These are phyloP conservation scores for Eustoma russellianum DNA, from an alignment of 257 asterid genomes.

Conservation along the genomic window DNA sequence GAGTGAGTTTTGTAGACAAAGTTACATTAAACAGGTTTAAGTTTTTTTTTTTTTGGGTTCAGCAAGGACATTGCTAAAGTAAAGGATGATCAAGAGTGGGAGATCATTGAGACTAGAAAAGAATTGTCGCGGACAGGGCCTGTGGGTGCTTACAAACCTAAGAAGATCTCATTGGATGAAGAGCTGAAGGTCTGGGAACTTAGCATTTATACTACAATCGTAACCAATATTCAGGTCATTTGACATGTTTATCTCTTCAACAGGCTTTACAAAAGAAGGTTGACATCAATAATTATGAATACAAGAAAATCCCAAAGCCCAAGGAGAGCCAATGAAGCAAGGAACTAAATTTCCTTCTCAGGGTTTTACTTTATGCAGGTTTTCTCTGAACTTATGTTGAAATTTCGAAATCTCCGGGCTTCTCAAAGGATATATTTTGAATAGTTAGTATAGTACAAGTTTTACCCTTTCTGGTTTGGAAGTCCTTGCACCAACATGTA, in stretches of 20 bases:
- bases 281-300: conserved; percentile 71
- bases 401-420: too few species aligned
- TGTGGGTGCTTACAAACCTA: conserved; percentile 67
- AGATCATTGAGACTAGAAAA: conserved; percentile 73
- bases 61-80: conserved; percentile 94
- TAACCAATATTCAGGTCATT: not conserved
- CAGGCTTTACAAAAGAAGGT: conserved; percentile 78
- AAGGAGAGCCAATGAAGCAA: conserved; percentile 16
- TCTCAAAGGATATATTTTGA: too few species aligned
- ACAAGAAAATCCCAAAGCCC: conserved; percentile 80
- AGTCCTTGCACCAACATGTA: too few species aligned
- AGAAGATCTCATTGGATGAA: conserved; percentile 66
- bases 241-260: conserved; percentile 2
- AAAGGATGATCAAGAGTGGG: conserved; percentile 92
- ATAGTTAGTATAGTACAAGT: too few species aligned
- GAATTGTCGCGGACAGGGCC: conserved; percentile 85
- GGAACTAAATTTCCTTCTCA: too few species aligned
- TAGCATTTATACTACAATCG: not conserved
- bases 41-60: conserved; percentile 14
- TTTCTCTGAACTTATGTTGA: too few species aligned
- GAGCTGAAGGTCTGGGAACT: conserved; percentile 62
- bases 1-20: too few species aligned
- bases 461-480: too few species aligned
- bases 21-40: too few species aligned
- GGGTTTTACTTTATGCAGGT: too few species aligned